Percentiles rank a stretch among this genome's conserved stretches.
Evolutionary conservation across 2,329 filamentous ascomycete species (phyloP).

Genomic region (Fusarium dimerum): DNA sequence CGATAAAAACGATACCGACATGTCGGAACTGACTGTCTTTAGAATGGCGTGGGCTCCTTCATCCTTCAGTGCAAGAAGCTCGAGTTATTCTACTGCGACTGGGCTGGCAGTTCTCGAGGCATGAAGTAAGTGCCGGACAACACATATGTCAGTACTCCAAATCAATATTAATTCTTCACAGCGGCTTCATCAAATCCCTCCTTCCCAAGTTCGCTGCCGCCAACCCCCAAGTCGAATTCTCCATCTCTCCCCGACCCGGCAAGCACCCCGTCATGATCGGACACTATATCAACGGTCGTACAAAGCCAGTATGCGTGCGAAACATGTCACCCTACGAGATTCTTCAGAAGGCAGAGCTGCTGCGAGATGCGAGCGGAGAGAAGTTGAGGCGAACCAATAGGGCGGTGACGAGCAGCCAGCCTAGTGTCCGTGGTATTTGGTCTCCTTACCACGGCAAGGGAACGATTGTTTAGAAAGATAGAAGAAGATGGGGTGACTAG

Average conservation of each 20-base stretch:
- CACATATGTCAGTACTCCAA: not conserved
- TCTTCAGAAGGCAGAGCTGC: slow-evolving; percentile 72
- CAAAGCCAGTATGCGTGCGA: slow-evolving; percentile 84
- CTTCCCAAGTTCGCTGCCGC: slow-evolving; percentile 76
- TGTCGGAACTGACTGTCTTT: slow-evolving; percentile 15
- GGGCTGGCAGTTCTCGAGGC: slow-evolving; percentile 86
- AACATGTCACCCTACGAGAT: slow-evolving; percentile 83
- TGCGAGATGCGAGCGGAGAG: slow-evolving; percentile 75
- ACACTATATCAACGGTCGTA: slow-evolving; percentile 87
- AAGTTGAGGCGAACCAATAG: slow-evolving; percentile 66
- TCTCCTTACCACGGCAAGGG: slow-evolving; percentile 68
- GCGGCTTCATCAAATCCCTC: slow-evolving; percentile 76
- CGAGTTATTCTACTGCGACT: slow-evolving; percentile 97
- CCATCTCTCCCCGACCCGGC: slow-evolving; percentile 84
- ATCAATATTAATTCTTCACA: slow-evolving; percentile 41
- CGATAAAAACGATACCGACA: not conserved
- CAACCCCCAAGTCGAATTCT: slow-evolving; percentile 89
- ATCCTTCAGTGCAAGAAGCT: slow-evolving; percentile 95
- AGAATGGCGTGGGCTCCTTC: slow-evolving; percentile 98
- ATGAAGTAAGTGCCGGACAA: slow-evolving; percentile 71
- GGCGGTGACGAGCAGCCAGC: slow-evolving; percentile 63
- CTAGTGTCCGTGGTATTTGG: slow-evolving; percentile 70
- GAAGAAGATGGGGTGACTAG: slow-evolving; percentile 8
- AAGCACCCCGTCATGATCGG: slow-evolving; percentile 88
- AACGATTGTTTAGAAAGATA: slow-evolving; percentile 46